Conservation (phyloP, 2,329 filamentous ascomycete species). For the Colletotrichum karsti region DNA sequence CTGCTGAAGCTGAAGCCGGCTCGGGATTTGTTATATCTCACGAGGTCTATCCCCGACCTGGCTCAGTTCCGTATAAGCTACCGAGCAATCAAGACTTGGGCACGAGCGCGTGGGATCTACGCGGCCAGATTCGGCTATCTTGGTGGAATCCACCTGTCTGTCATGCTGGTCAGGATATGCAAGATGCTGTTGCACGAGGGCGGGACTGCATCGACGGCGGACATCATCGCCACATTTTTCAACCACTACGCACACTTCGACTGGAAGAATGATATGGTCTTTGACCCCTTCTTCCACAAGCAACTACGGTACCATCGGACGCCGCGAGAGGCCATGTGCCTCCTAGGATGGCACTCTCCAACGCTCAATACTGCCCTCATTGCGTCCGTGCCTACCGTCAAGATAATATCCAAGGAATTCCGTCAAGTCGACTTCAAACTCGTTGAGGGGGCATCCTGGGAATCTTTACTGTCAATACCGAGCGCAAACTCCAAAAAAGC, state of each 20-base stretch:
- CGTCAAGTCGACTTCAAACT: conserved; percentile 53
- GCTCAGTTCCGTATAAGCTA: conserved; percentile 66
- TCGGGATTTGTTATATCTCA: conserved; percentile 69
- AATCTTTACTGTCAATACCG: conserved; percentile 43
- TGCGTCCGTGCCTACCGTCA: conserved; percentile 61
- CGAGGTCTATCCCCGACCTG: conserved; percentile 66
- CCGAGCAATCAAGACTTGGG: conserved; percentile 69
- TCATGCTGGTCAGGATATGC: conserved; percentile 67
- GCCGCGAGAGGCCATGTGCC: conserved; percentile 66
- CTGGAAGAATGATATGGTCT: conserved; percentile 63
- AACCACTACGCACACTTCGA: conserved; percentile 68
- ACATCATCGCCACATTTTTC: conserved; percentile 69
- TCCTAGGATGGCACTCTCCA: conserved; percentile 70
- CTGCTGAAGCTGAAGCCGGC: conserved; percentile 71
- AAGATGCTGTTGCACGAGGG: conserved; percentile 57
- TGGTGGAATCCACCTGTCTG: conserved; percentile 70
- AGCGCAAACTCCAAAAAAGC: not conserved
- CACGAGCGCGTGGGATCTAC: conserved; percentile 69
- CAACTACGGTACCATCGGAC: conserved; percentile 62
- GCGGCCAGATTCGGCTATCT: conserved; percentile 72
- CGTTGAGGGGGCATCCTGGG: conserved; percentile 50
- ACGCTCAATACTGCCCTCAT: conserved; percentile 66
- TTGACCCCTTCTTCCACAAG: conserved; percentile 68
- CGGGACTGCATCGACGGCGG: conserved; percentile 50
- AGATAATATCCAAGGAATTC: conserved; percentile 61